These are phyloP conservation scores for Choiromyces venosus DNA, from an alignment of 495 filamentous ascomycete genomes.

Conservation along the genomic window DNA sequence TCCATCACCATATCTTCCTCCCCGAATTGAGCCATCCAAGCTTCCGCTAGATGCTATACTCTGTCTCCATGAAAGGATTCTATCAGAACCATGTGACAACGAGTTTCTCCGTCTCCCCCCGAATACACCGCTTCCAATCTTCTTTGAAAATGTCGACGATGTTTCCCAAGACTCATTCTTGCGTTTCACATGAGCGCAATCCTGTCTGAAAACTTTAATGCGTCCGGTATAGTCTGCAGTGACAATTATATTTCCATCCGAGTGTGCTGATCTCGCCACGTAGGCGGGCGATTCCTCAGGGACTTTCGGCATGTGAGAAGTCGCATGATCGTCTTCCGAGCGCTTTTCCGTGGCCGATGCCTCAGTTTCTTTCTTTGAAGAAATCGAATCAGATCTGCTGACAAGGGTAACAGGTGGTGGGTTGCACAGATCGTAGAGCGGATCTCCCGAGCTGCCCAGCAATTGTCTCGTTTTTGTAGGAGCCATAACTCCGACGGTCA, in stretches of 20 bases:
- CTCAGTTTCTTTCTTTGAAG: slow-evolving; percentile 33
- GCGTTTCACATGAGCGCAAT: slow-evolving; percentile 67
- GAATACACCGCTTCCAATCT: slow-evolving; percentile 53
- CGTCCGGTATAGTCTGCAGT: slow-evolving; percentile 80
- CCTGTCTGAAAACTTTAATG: slow-evolving; percentile 92
- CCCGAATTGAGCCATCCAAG: slow-evolving; percentile 49
- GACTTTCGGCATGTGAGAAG: slow-evolving; percentile 26
- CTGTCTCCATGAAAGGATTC: slow-evolving; percentile 89
- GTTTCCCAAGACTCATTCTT: slow-evolving; percentile 61
- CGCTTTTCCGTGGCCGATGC: slow-evolving; percentile 29
- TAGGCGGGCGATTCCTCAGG: slow-evolving; percentile 35
- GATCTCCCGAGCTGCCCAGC: slow-evolving; percentile 75
- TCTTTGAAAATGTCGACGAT: slow-evolving; percentile 70
- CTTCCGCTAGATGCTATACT: slow-evolving; percentile 58
- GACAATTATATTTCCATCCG: slow-evolving; percentile 84
- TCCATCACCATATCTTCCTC: slow-evolving; percentile 29
- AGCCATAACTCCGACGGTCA: slow-evolving; percentile 80
- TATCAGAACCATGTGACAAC: slow-evolving; percentile 63
- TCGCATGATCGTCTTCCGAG: slow-evolving; percentile 32
- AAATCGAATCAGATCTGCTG: slow-evolving; percentile 59
- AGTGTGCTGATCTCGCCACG: slow-evolving; percentile 49
- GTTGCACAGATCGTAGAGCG: slow-evolving; percentile 93
- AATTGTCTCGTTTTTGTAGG: slow-evolving; percentile 71
- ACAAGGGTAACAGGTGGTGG: slow-evolving; percentile 84
- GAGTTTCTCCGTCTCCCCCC: slow-evolving; percentile 61